phyloP scores from a whole-genome alignment of 2,329 filamentous ascomycete species.

The Albifimbria verrucaria region DNA sequence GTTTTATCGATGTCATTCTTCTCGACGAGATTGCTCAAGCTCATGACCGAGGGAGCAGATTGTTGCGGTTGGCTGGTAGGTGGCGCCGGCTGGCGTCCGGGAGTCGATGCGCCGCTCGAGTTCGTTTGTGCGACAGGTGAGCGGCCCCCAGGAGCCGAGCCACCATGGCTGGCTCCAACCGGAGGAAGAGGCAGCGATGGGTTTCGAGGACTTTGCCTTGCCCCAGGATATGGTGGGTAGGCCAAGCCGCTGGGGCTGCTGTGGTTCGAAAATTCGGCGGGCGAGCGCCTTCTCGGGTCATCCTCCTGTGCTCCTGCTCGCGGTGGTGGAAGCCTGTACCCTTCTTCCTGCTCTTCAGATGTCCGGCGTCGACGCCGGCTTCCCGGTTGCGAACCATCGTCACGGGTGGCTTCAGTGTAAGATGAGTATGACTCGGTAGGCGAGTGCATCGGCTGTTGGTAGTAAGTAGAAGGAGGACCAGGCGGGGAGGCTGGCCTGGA shows the following conservation, averaged over 20 bases:
- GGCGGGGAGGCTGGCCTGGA: slow-evolving; percentile 6
- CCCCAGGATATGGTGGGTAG: slow-evolving; percentile 34
- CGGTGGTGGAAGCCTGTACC: slow-evolving; percentile 44
- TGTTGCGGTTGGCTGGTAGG: slow-evolving; percentile 15
- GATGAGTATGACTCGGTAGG: slow-evolving; percentile 41
- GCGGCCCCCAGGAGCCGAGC: slow-evolving; percentile 26
- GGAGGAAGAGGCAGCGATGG: slow-evolving; percentile 33
- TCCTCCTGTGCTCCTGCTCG: slow-evolving; percentile 40
- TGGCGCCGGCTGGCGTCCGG: slow-evolving; percentile 23
- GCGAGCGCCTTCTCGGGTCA: slow-evolving; percentile 48
- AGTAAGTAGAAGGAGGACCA: slow-evolving; percentile 36
- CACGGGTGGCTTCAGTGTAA: slow-evolving; percentile 30
- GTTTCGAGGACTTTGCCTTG: slow-evolving; percentile 34
- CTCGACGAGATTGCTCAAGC: slow-evolving; percentile 48
- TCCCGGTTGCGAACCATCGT: slow-evolving; percentile 25
- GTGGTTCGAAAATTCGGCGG: slow-evolving; percentile 44
- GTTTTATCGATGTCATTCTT: slow-evolving; percentile 52
- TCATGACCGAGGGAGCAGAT: slow-evolving; percentile 45
- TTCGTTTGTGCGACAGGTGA: slow-evolving; percentile 34
- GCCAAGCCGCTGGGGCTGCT: slow-evolving; percentile 42
- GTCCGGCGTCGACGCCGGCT: slow-evolving; percentile 34
- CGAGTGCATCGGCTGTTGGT: slow-evolving; percentile 39
- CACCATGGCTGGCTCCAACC: slow-evolving; percentile 18
- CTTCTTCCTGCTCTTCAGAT: slow-evolving; percentile 36
- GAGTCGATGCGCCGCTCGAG: slow-evolving; percentile 33